A percentile compares a stretch with the other conserved stretches of the same genome.
Evolutionary conservation across 768 basidiomycete species (phyloP).

Genomic region (Lactarius quietus): DNA sequence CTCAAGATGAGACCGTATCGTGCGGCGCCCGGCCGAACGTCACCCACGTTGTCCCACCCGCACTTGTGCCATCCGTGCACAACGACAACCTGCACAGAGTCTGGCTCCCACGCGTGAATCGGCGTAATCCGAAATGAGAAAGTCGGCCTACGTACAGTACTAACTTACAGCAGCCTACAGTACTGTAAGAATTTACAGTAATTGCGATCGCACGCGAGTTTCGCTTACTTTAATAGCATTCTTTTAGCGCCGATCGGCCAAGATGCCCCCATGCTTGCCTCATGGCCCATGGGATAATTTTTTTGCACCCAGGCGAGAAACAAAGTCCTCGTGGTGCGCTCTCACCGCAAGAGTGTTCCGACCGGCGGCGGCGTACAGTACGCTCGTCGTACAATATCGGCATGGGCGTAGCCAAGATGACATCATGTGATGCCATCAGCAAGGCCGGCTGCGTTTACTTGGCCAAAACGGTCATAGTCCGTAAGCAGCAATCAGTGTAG

Average conservation of each 20-base stretch:
- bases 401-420: not conserved
- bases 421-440: not conserved
- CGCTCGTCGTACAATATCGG: not conserved
- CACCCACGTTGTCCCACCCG: not conserved
- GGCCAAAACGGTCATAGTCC: not conserved
- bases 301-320: not conserved
- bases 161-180: too few species aligned
- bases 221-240: not conserved
- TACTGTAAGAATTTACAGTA: not conserved
- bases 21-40: not conserved
- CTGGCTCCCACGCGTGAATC: too few species aligned
- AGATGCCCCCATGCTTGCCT: too few species aligned
- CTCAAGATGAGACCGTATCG: not conserved
- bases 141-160: too few species aligned
- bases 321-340: not conserved
- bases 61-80: too few species aligned
- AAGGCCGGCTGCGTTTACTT: too few species aligned
- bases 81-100: too few species aligned
- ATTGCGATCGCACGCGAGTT: not conserved
- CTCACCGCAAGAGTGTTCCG: not conserved
- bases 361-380: not conserved
- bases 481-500: not conserved
- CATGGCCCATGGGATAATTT: not conserved
- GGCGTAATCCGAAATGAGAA: too few species aligned
- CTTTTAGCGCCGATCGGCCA: not conserved